Evolutionary conservation across 257 asterid species (phyloP).

Genomic region (Haberlea rhodopensis): DNA sequence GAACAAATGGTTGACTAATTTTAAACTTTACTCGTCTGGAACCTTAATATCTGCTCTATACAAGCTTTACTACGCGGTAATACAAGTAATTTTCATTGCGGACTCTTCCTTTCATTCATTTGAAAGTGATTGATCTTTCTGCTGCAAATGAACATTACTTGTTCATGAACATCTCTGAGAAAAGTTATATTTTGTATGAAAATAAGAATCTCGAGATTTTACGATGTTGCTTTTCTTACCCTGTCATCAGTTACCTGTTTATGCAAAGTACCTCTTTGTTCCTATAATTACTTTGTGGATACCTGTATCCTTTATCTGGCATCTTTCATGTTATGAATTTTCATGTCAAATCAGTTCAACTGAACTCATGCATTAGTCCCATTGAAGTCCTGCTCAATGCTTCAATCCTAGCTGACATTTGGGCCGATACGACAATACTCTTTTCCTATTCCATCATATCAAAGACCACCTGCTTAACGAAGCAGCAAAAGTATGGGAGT

Average conservation of each 20-base stretch:
- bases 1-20: constrained; percentile 10
- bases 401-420: background rate
- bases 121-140: background rate
- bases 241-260: constrained; percentile 13
- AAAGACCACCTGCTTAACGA: background rate
- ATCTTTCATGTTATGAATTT: constrained; percentile 12
- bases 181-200: background rate
- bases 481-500: background rate
- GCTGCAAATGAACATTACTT: too few relatives aligned
- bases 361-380: background rate
- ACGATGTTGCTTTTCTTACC: constrained; percentile 6
- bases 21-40: constrained; percentile 7
- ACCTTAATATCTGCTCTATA: background rate
- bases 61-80: background rate
- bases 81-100: background rate
- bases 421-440: background rate
- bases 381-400: constrained; percentile 5
- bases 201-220: background rate
- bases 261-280: background rate
- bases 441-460: background rate
- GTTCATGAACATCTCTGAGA: too few relatives aligned
- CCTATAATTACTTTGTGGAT: background rate
- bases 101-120: constrained; percentile 2
- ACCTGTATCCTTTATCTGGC: background rate
- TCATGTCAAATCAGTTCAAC: constrained; percentile 13